A percentile compares a stretch with the other conserved stretches of the same genome.
Conservation (phyloP, 208 protist species). For the Wallacemonas rigidus region DNA sequence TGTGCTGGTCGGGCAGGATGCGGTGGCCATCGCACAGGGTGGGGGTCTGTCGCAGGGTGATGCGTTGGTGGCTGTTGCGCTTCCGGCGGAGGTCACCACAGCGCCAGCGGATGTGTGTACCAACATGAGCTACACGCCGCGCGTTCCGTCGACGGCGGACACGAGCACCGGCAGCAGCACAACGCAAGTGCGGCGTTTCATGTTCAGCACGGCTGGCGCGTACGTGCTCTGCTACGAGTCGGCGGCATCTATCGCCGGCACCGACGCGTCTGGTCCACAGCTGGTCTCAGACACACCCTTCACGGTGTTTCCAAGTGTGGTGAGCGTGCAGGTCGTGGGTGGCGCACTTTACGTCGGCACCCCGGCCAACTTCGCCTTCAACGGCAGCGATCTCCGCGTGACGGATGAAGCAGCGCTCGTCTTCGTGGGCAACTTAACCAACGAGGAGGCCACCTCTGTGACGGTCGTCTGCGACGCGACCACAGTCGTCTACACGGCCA, state of each 20-base stretch:
- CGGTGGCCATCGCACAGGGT: slow-evolving; percentile 53
- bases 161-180: slow-evolving; percentile 22
- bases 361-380: slow-evolving; percentile 55
- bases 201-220: slow-evolving; percentile 40
- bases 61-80: slow-evolving; percentile 57
- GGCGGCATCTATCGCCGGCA: slow-evolving; percentile 13
- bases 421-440: slow-evolving; percentile 20
- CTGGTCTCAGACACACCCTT: slow-evolving; percentile 59
- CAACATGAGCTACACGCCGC: slow-evolving; percentile 55
- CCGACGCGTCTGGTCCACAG: slow-evolving; percentile 14
- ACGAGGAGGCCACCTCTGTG: slow-evolving; percentile 21
- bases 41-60: slow-evolving; percentile 66
- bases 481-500: slow-evolving; percentile 27
- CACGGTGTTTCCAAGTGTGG: slow-evolving; percentile 48
- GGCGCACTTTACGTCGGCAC: slow-evolving; percentile 37
- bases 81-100: slow-evolving; percentile 22
- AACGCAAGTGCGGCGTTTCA: slow-evolving; percentile 37
- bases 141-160: slow-evolving; percentile 31
- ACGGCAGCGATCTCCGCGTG: slow-evolving; percentile 43
- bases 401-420: slow-evolving; percentile 68
- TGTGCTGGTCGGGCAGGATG: slow-evolving; percentile 22
- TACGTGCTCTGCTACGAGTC: slow-evolving; percentile 83
- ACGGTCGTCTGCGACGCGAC: slow-evolving; percentile 35
- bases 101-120: slow-evolving; percentile 79
- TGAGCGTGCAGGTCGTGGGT: slow-evolving; percentile 51